Conservation (phyloP, 805 yeast species). For the Kazachstania psychrophila region DNA sequence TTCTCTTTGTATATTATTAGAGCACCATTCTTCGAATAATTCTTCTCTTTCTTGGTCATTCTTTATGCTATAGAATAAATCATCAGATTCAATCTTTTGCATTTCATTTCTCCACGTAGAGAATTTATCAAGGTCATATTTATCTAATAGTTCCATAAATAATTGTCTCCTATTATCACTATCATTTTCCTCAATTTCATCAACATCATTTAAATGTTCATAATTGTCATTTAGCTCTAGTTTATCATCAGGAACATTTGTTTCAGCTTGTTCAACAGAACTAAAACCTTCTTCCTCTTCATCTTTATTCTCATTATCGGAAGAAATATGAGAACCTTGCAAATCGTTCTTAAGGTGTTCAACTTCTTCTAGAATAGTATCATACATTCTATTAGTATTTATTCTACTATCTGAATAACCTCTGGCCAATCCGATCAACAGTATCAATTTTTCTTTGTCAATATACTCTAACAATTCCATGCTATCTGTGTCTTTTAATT, state of each 20-base stretch:
- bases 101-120: conserved; percentile 42
- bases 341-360: conserved; percentile 9
- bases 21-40: conserved; percentile 41
- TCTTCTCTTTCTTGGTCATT: conserved; percentile 31
- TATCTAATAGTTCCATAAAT: conserved; percentile 33
- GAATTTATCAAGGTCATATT: conserved; percentile 33
- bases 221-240: too few relatives aligned
- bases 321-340: conserved; percentile 3
- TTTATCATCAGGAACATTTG: too few relatives aligned
- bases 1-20: not conserved
- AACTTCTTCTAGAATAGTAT: conserved; percentile 11
- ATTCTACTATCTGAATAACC: conserved; percentile 9
- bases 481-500: conserved; percentile 28
- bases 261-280: too few relatives aligned
- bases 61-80: conserved; percentile 31
- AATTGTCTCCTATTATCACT: not conserved
- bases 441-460: conserved; percentile 22
- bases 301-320: too few relatives aligned
- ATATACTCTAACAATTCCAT: conserved; percentile 19
- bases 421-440: conserved; percentile 20
- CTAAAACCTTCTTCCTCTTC: too few relatives aligned
- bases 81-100: conserved; percentile 34
- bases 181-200: not conserved
- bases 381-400: conserved; percentile 11
- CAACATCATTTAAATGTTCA: too few relatives aligned